Percentiles rank a stretch among this genome's conserved stretches.
Evolutionary conservation across 148 eudicot species (phyloP).

Genomic region (Suaeda aralocaspica): DNA sequence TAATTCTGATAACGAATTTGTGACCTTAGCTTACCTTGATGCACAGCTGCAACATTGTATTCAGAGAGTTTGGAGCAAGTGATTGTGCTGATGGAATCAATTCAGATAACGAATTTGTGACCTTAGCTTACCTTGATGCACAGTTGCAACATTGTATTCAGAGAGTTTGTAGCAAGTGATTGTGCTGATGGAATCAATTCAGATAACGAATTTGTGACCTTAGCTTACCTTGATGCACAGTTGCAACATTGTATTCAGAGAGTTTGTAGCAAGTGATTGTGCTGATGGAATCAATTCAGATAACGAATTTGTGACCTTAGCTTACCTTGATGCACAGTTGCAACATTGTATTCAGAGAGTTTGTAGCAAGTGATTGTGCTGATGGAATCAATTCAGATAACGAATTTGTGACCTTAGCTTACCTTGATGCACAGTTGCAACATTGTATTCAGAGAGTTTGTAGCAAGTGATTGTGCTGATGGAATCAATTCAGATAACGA

Average conservation of each 20-base stretch:
- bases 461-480: too few species aligned
- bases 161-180: conserved; percentile 30
- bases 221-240: conserved; percentile 19
- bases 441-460: too few species aligned
- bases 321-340: conserved; percentile 25
- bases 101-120: too few species aligned
- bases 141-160: conserved; percentile 32
- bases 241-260: conserved; percentile 29
- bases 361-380: conserved; percentile 33
- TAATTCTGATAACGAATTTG: background rate
- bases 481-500: too few species aligned
- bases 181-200: conserved; percentile 27
- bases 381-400: conserved; percentile 27
- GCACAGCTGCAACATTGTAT: conserved; percentile 32
- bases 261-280: conserved; percentile 30
- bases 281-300: conserved; percentile 29
- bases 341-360: conserved; percentile 27
- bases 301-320: too few species aligned
- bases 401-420: too few species aligned
- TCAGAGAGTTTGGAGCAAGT: conserved; percentile 33
- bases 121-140: conserved; percentile 8
- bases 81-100: conserved; percentile 30
- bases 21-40: background rate
- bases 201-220: background rate
- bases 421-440: background rate